These are phyloP conservation scores for Magnaporthiopsis poae DNA, from an alignment of 2,329 filamentous ascomycete genomes.

Conservation along the genomic window DNA sequence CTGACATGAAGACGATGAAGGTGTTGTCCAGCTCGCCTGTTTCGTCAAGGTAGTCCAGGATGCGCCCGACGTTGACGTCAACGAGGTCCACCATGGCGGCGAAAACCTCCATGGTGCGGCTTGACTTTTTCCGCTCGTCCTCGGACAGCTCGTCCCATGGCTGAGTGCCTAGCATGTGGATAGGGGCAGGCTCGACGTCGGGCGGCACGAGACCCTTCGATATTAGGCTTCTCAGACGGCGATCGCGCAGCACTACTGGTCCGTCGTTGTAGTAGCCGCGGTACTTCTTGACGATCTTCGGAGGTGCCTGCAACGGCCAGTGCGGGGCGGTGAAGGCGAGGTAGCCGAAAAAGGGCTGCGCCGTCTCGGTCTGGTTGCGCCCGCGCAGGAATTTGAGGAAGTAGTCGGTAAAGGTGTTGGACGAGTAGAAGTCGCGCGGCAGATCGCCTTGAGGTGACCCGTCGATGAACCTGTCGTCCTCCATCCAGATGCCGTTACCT, in stretches of 20 bases:
- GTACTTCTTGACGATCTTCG: conserved; percentile 46
- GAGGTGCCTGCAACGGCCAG: conserved; percentile 52
- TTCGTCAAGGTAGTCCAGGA: conserved; percentile 44
- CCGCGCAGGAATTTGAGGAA: conserved; percentile 41
- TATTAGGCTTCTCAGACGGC: conserved; percentile 44
- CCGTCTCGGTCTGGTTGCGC: conserved; percentile 26
- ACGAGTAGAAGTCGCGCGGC: conserved; percentile 43
- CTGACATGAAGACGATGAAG: conserved; percentile 11
- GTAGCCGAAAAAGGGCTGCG: conserved; percentile 47
- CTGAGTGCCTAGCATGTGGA: conserved; percentile 33
- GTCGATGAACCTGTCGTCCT: conserved; percentile 26
- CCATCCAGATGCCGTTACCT: conserved; percentile 27
- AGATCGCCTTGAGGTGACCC: conserved; percentile 24
- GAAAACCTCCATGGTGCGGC: conserved; percentile 49
- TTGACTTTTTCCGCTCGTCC: conserved; percentile 37
- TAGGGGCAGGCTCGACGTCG: conserved; percentile 41
- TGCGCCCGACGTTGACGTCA: conserved; percentile 48
- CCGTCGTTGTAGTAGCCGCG: conserved; percentile 51
- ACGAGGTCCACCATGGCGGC: conserved; percentile 56
- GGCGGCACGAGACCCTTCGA: conserved; percentile 44
- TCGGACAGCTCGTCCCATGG: conserved; percentile 37
- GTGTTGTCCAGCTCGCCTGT: conserved; percentile 54
- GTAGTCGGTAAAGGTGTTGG: conserved; percentile 41
- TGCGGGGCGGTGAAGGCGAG: conserved; percentile 53
- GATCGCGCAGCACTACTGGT: conserved; percentile 43